Conservation (phyloP, 2,329 filamentous ascomycete genomes). For the Fonsecaea nubica region DNA sequence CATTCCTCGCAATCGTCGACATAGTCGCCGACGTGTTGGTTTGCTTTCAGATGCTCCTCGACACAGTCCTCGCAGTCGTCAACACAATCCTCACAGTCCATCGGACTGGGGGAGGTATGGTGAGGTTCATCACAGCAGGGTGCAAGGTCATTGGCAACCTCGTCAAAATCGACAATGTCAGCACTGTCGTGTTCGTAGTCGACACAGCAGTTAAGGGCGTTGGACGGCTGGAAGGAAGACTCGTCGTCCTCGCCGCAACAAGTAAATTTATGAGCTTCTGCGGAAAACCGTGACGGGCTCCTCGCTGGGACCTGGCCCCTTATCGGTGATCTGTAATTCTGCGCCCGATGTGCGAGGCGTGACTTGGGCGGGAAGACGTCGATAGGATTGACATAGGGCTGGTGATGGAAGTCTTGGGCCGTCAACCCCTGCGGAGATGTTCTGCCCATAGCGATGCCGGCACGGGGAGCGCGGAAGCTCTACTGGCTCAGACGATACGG, state of each 20-base stretch:
- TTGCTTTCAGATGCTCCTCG: constrained; percentile 34
- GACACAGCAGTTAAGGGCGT: constrained; percentile 25
- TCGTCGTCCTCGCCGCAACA: constrained; percentile 33
- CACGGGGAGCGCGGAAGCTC: not conserved
- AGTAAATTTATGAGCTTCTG: constrained; percentile 26
- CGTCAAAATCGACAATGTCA: constrained; percentile 11
- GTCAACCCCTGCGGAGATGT: constrained; percentile 34
- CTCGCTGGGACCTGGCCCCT: constrained; percentile 22
- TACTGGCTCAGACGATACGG: not conserved
- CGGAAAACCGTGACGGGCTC: constrained; percentile 25
- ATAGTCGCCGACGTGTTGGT: constrained; percentile 19
- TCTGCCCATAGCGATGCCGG: constrained; percentile 24
- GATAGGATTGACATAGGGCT: constrained; percentile 35
- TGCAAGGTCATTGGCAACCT: constrained; percentile 6
- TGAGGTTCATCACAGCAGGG: constrained; percentile 24
- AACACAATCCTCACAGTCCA: constrained; percentile 38
- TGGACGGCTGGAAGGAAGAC: constrained; percentile 15
- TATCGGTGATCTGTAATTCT: constrained; percentile 25
- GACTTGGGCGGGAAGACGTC: constrained; percentile 34
- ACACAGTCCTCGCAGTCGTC: constrained; percentile 38
- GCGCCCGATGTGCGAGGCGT: constrained; percentile 27
- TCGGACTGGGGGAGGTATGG: constrained; percentile 33
- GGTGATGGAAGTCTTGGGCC: constrained; percentile 37
- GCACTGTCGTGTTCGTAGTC: constrained; percentile 15
- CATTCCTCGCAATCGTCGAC: constrained; percentile 38